Conservation (phyloP, 371 early-diverging fungal species). For the Chytridium lagenaria region DNA sequence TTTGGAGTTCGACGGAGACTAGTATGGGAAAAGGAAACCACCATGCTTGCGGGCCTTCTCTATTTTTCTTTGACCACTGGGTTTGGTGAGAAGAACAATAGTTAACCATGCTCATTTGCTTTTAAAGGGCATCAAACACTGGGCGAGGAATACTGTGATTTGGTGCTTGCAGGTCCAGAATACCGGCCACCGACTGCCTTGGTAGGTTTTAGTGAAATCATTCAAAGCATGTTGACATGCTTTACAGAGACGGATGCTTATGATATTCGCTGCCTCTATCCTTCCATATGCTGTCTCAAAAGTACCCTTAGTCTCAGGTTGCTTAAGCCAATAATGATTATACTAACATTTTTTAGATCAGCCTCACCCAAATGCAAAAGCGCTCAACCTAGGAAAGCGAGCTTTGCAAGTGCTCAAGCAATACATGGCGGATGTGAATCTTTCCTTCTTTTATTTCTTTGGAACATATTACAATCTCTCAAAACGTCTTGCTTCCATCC, state of each 20-base stretch:
- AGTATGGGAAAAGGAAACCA: slow-evolving; percentile 70
- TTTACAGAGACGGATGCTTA: background rate
- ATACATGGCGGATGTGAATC: slow-evolving; percentile 52
- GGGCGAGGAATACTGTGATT: slow-evolving; percentile 93
- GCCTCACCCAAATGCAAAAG: too few species aligned
- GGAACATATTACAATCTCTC: slow-evolving; percentile 81
- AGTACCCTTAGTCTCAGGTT: background rate
- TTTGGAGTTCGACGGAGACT: slow-evolving; percentile 76
- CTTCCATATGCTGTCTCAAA: background rate
- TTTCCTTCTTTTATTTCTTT: slow-evolving; percentile 82
- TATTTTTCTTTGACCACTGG: slow-evolving; percentile 79
- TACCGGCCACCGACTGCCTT: background rate
- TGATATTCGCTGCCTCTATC: background rate
- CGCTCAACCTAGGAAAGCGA: background rate
- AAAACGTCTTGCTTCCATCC: slow-evolving; percentile 76
- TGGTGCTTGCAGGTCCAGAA: slow-evolving; percentile 66
- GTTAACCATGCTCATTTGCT: background rate
- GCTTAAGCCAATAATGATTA: too few species aligned
- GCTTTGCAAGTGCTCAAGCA: background rate
- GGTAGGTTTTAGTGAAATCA: slow-evolving; percentile 11
- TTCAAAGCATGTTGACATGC: too few species aligned
- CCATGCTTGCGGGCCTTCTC: slow-evolving; percentile 64
- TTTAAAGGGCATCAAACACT: slow-evolving; percentile 78
- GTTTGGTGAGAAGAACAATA: slow-evolving; percentile 46
- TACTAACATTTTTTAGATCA: too few species aligned